Evolutionary conservation across 352 stramenopile species (phyloP).

Genomic region (Phytophthora sp.): DNA sequence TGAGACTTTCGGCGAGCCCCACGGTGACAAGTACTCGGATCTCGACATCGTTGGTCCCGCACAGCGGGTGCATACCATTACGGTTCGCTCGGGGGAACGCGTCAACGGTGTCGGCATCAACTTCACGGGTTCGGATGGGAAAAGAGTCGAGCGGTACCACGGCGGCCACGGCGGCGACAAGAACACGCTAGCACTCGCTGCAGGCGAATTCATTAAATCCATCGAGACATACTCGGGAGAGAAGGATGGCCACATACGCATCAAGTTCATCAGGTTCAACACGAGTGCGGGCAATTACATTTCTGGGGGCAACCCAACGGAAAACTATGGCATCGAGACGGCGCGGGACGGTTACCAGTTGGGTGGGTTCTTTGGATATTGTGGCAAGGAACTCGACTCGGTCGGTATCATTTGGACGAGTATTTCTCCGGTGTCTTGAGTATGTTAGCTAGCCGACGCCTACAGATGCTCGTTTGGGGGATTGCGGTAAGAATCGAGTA

Average conservation of each 20-base stretch:
- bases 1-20: slow-evolving; percentile 16
- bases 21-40: slow-evolving; percentile 15
- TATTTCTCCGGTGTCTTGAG: too few species aligned
- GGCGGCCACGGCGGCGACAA: background rate
- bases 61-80: slow-evolving; percentile 13
- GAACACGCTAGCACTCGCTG: background rate
- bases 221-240: slow-evolving; percentile 19
- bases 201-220: slow-evolving; percentile 8
- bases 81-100: slow-evolving; percentile 2
- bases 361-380: background rate
- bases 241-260: slow-evolving; percentile 7
- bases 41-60: background rate
- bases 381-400: slow-evolving; percentile 7
- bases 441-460: too few species aligned
- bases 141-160: background rate
- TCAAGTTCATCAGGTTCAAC: slow-evolving; percentile 22
- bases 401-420: slow-evolving; percentile 12
- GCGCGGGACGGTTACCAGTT: slow-evolving; percentile 6
- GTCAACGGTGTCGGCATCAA: slow-evolving; percentile 10
- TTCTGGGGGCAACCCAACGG: background rate
- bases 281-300: slow-evolving; percentile 8
- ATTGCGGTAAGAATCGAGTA: too few species aligned
- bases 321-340: background rate
- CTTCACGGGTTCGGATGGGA: background rate
- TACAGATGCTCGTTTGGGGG: too few species aligned